Evolutionary conservation across 192 early-diverging fungal genomes (phyloP).

Genomic region (Coemansia biformis): DNA sequence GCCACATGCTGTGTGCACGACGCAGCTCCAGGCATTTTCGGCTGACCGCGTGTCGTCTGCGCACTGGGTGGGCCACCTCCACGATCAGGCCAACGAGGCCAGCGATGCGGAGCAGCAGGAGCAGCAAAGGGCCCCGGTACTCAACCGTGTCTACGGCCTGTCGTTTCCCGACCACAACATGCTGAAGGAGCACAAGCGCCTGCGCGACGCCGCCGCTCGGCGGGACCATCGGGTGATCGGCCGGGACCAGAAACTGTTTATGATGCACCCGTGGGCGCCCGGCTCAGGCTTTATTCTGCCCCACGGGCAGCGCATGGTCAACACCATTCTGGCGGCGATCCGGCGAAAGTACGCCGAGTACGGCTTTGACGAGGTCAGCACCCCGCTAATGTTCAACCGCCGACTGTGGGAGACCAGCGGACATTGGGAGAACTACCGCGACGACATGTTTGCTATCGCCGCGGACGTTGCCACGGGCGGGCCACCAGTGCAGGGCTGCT

Average conservation of each 20-base stretch:
- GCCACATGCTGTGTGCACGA: slow-evolving; percentile 68
- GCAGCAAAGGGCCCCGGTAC: slow-evolving; percentile 48
- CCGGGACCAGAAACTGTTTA: slow-evolving; percentile 64
- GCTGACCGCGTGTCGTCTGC: slow-evolving; percentile 56
- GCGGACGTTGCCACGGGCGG: slow-evolving; percentile 5
- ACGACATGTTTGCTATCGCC: slow-evolving; percentile 80
- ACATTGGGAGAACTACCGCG: slow-evolving; percentile 95
- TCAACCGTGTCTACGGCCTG: slow-evolving; percentile 71
- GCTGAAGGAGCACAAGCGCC: slow-evolving; percentile 53
- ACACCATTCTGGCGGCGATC: slow-evolving; percentile 69
- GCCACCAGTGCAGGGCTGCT: slow-evolving; percentile 10
- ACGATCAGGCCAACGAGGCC: neutral
- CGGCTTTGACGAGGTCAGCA: slow-evolving; percentile 85
- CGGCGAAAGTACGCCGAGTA: slow-evolving; percentile 67
- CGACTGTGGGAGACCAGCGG: slow-evolving; percentile 88
- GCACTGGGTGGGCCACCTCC: slow-evolving; percentile 52
- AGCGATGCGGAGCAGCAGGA: neutral
- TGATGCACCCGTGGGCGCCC: slow-evolving; percentile 62
- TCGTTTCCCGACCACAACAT: slow-evolving; percentile 56
- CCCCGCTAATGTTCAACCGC: slow-evolving; percentile 89
- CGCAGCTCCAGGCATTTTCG: slow-evolving; percentile 54
- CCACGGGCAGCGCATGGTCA: slow-evolving; percentile 75
- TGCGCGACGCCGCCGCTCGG: slow-evolving; percentile 48
- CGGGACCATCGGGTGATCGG: slow-evolving; percentile 69
- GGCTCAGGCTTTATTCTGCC: slow-evolving; percentile 74